Conservation (phyloP, 768 basidiomycete genomes). For the Leccinum disarticulatum region DNA sequence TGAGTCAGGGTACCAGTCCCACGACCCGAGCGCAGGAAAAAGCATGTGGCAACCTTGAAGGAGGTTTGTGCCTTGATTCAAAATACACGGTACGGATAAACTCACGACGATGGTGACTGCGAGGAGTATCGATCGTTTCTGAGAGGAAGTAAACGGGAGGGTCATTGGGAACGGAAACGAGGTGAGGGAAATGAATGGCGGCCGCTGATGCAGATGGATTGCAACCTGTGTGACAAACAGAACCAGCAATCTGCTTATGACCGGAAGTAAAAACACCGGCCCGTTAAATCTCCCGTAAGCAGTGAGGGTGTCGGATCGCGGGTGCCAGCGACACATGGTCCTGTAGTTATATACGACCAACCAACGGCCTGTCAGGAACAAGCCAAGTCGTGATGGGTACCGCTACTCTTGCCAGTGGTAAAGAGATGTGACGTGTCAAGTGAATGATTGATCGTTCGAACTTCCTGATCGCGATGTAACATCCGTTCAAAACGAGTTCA, state of each 20-base stretch:
- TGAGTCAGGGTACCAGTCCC: constrained; percentile 1
- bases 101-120: constrained; percentile 29
- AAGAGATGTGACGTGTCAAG: not conserved
- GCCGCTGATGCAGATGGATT: not conserved
- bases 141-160: constrained; percentile 27
- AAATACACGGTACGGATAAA: not conserved
- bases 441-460: not conserved
- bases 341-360: not conserved
- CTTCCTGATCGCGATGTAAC: not conserved
- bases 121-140: constrained; percentile 31
- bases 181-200: not conserved
- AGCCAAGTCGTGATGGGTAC: not conserved
- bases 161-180: constrained; percentile 13
- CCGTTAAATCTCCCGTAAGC: not conserved
- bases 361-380: too few species aligned
- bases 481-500: not conserved
- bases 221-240: not conserved
- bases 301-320: not conserved
- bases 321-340: not conserved
- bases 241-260: constrained; percentile 1
- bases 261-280: not conserved
- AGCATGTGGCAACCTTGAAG: constrained; percentile 20
- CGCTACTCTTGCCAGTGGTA: not conserved
- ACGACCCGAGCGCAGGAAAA: constrained; percentile 21
- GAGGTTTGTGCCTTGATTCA: not conserved